Conservation (phyloP, 345 rosid genomes). For the Excoecaria agallocha region DNA sequence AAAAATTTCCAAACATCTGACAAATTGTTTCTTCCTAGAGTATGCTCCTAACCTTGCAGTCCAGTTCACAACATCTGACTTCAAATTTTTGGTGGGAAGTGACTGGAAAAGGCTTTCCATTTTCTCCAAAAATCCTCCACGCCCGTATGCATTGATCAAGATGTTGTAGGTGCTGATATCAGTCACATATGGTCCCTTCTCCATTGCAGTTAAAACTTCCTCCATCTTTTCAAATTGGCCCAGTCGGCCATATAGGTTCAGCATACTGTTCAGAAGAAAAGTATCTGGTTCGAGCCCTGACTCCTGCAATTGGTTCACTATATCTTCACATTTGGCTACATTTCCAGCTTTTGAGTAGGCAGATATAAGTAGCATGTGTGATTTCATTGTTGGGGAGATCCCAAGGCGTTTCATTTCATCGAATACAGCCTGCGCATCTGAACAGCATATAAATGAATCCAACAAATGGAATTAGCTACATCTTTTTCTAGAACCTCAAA, state of each 20-base stretch:
- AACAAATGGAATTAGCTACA: not conserved
- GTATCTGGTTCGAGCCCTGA: constrained; percentile 79
- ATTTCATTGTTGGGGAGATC: constrained; percentile 82
- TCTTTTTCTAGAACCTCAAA: not conserved
- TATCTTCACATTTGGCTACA: constrained; percentile 64
- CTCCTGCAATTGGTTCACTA: constrained; percentile 61
- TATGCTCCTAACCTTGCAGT: constrained; percentile 77
- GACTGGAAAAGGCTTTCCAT: constrained; percentile 56
- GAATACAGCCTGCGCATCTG: constrained; percentile 77
- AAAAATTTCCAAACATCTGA: constrained; percentile 66
- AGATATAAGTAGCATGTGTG: constrained; percentile 85
- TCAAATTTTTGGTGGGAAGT: constrained; percentile 40
- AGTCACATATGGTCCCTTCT: constrained; percentile 45
- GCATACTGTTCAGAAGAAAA: constrained; percentile 74
- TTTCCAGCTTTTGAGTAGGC: constrained; percentile 74
- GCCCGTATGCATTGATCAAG: constrained; percentile 71
- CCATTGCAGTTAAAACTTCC: constrained; percentile 59
- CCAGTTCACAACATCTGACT: constrained; percentile 88
- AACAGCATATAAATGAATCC: not conserved
- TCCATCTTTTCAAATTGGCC: constrained; percentile 84
- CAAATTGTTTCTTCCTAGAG: constrained; percentile 74
- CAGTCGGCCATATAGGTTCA: constrained; percentile 71
- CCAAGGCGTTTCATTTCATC: constrained; percentile 81
- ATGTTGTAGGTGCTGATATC: constrained; percentile 87
- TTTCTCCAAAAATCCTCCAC: constrained; percentile 68